phyloP scores from a whole-genome alignment of 495 filamentous ascomycete genomes.

The Tuber indicum region DNA sequence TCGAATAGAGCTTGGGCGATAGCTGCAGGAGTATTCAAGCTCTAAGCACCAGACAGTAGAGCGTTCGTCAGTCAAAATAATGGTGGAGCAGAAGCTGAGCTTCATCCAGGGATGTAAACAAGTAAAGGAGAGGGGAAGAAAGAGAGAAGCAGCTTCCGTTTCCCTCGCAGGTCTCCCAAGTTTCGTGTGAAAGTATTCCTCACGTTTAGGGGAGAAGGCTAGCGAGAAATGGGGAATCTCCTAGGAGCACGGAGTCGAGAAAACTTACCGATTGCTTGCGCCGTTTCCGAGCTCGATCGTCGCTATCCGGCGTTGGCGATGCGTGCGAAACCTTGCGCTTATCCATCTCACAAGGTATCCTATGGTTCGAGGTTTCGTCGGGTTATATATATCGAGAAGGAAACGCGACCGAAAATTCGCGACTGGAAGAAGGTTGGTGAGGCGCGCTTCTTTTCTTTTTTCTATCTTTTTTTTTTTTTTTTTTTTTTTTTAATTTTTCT shows the following conservation, averaged over 20 bases:
- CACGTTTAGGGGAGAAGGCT: constrained; percentile 24
- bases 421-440: constrained; percentile 24
- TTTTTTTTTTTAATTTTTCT: neutral
- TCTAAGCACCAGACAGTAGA: constrained; percentile 6
- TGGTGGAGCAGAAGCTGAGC: constrained; percentile 19
- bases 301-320: constrained; percentile 37
- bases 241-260: constrained; percentile 12
- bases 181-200: neutral
- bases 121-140: neutral
- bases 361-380: constrained; percentile 1
- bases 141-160: neutral
- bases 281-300: constrained; percentile 44
- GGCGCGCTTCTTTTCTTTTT: constrained; percentile 27
- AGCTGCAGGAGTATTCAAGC: constrained; percentile 14
- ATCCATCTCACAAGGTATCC: constrained; percentile 30
- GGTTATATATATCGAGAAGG: neutral
- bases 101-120: constrained; percentile 30
- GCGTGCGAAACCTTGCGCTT: constrained; percentile 35
- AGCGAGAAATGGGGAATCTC: constrained; percentile 25
- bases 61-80: constrained; percentile 25
- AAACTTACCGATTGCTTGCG: constrained; percentile 45
- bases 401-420: constrained; percentile 28
- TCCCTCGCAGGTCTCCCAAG: neutral
- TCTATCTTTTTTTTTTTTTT: neutral
- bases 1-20: constrained; percentile 34